Conservation (phyloP, 176 grass and related monocot species). For the Hsuehochloa calcarea region DNA sequence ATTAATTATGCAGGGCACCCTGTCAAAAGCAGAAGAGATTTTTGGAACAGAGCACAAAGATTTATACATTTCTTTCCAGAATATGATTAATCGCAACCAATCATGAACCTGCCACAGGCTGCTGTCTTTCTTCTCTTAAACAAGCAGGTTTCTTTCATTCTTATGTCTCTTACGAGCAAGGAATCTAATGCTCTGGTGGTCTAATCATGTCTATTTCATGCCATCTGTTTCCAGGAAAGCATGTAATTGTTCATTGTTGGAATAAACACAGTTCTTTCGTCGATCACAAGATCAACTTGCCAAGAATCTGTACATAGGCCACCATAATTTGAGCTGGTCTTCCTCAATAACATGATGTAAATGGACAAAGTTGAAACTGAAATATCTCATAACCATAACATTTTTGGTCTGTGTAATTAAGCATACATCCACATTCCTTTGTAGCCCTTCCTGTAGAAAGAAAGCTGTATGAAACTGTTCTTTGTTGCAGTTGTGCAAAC, state of each 20-base stretch:
- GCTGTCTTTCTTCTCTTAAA: conserved; percentile 10
- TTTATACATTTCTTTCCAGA: conserved; percentile 81
- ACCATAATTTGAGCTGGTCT: neutral
- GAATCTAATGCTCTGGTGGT: conserved; percentile 6
- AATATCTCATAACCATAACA: neutral
- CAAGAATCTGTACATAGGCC: conserved; percentile 17
- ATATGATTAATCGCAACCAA: conserved; percentile 74
- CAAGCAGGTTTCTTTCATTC: neutral
- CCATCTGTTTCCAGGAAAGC: conserved; percentile 21
- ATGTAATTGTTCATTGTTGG: conserved; percentile 6
- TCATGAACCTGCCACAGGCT: conserved; percentile 31
- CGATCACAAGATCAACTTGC: conserved; percentile 11
- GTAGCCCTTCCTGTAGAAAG: neutral
- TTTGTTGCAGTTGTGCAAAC: conserved; percentile 5
- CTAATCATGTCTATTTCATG: conserved; percentile 7
- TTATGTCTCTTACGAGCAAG: neutral
- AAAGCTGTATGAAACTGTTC: conserved; percentile 11
- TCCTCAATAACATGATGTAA: conserved; percentile 17
- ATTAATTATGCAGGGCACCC: conserved; percentile 58
- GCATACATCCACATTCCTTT: neutral
- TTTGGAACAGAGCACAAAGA: conserved; percentile 90
- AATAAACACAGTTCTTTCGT: conserved; percentile 1
- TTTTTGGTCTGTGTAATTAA: neutral
- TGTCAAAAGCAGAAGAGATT: conserved; percentile 86
- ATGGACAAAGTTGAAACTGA: neutral